These are phyloP conservation scores for Ophiostoma himal-ulmi DNA, from an alignment of 2,329 filamentous ascomycete species.

Conservation along the genomic window DNA sequence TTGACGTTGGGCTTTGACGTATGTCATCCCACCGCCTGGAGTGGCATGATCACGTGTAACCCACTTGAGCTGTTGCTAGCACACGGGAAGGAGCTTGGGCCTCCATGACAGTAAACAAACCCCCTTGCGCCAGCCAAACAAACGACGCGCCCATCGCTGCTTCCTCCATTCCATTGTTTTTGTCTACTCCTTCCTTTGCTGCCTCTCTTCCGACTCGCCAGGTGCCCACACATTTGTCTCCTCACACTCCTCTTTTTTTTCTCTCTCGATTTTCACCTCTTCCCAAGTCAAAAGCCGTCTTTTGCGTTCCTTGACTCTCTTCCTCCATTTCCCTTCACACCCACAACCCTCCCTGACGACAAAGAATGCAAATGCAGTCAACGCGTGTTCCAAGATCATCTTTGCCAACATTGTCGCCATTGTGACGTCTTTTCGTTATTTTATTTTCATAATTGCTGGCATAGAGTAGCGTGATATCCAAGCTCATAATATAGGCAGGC, in stretches of 20 bases:
- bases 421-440: background rate
- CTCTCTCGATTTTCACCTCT: background rate
- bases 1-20: background rate
- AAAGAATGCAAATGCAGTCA: slow-evolving; percentile 5
- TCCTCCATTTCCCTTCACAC: background rate
- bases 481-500: slow-evolving; percentile 5
- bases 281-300: background rate
- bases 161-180: background rate
- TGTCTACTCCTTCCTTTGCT: background rate
- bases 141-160: slow-evolving; percentile 14
- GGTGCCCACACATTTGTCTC: background rate
- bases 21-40: background rate
- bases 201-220: background rate
- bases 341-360: background rate
- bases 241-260: background rate
- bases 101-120: slow-evolving; percentile 29
- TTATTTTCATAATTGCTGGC: background rate
- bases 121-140: slow-evolving; percentile 18
- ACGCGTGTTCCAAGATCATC: background rate
- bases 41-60: background rate
- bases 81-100: slow-evolving; percentile 25
- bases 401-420: slow-evolving; percentile 6
- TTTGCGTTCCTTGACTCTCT: background rate
- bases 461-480: slow-evolving; percentile 5
- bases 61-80: slow-evolving; percentile 18